Conservation (phyloP, 345 rosid genomes). For the Tarenaya hassleriana region DNA sequence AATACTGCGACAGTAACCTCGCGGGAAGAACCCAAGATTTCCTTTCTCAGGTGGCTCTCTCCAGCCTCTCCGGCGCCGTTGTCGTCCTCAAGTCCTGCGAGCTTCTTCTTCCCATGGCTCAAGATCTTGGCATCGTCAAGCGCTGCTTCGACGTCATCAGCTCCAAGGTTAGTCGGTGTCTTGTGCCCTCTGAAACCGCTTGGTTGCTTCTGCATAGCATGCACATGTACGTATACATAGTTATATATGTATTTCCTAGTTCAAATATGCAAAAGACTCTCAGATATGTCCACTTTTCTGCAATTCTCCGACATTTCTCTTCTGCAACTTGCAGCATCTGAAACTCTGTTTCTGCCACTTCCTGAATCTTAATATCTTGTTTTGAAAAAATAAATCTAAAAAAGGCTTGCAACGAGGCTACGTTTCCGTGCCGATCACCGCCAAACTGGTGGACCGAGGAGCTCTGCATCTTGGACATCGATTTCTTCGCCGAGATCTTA, state of each 20-base stretch:
- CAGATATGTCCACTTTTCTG: no score
- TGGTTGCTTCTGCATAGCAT: no score
- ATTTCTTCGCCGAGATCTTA: slow-evolving; percentile 45
- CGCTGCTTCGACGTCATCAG: slow-evolving; percentile 61
- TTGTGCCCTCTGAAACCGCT: no score
- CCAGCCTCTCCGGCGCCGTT: slow-evolving; percentile 79
- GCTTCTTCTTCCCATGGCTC: slow-evolving; percentile 64
- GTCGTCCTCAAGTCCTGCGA: slow-evolving; percentile 84
- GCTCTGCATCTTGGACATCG: slow-evolving; percentile 60
- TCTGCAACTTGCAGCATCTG: no score
- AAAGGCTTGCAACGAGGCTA: slow-evolving; percentile 74
- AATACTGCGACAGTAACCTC: slow-evolving; percentile 64
- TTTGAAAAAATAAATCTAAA: no score
- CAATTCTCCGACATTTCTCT: no score
- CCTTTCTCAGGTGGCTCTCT: slow-evolving; percentile 72
- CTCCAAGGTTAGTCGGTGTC: slow-evolving; percentile 36
- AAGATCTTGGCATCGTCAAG: slow-evolving; percentile 61
- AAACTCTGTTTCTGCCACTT: no score
- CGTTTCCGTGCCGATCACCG: slow-evolving; percentile 77
- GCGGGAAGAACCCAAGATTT: slow-evolving; percentile 85
- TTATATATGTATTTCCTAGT: no score
- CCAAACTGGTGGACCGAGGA: slow-evolving; percentile 98
- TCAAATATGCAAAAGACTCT: no score
- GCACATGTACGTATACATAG: no score
- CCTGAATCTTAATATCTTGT: no score